Evolutionary conservation across 257 asterid species (phyloP), one percentile per base, ranked within the genome.

Genomic region (Anisodus acutangulus): DNA sequence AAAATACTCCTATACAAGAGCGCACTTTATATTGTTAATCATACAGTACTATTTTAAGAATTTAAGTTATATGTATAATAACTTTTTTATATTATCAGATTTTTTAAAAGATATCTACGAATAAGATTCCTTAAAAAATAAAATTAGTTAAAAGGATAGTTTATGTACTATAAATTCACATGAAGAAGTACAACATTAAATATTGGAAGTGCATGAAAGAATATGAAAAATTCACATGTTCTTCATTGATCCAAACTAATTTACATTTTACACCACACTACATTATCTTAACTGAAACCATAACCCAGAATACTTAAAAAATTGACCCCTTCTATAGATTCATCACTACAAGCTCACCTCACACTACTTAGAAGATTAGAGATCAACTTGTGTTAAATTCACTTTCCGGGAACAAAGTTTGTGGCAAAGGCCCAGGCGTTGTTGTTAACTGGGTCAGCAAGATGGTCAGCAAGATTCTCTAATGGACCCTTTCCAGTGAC

Each of bases 401-500:
- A 83, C 57, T 83, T 83, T 68, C 89, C 89, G 12, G 89, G 89
- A 4, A 81, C 89, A 9, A 87, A 87, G 85, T 87, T 87, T 22
- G 89, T 87, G 7, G 89, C 89, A 5, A 53, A 87, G 22, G 89
- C 81, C 89, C 89, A 87, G 0, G 89, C 89, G 47, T 87, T 87
- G 85, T 87, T 87, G 84, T 81, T 87, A 7, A 87, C 89, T 0
- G 89, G 89, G 84, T 87, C 89, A 0, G 89, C 89, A 41, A 87
- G 84, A 39, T 87, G 89, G 7, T 87, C 89, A 1, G 89, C 89
- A 35, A 87, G 85, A 85, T 87, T 87, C 15, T 87, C 89, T 81
- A 87, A 63, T 62, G 89, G 89, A 7, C 89, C 89, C 49, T 87
- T 87, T 71, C 89, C 87, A 1, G 89, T 84, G 0, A 91, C 94